Evolutionary conservation across 164 flowering plant species (phyloP), one percentile per base, ranked within the genome.

Genomic region (Liriodendron chinense): DNA sequence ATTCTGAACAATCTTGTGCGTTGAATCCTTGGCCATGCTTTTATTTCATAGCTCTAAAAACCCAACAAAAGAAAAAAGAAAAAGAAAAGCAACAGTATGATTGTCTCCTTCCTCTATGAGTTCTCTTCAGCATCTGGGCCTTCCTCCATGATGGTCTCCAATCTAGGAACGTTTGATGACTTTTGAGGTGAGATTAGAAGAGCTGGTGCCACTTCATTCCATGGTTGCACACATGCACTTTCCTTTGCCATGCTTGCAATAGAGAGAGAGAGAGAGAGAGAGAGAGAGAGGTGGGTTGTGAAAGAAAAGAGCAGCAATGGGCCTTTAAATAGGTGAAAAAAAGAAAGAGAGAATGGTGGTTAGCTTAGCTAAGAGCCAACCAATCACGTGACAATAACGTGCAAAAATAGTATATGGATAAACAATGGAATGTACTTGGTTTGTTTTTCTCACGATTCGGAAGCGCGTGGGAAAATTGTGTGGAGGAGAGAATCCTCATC

Each of bases 191-290:
- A 64, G 24, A 64, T 64, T 9, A 64, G 34, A 12, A 24, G 25
- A 26, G 67, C 67, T 10, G 67, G 67, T 64, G 20, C 56, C 7
- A 69, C 71, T 16, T 69, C 71, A 69, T 47, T 69, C 71, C 71
- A 69, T 69, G 71, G 25, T 21, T 69, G 53, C 71, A 69, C 49
- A 48, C 7, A 5, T 69, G 14, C n/a, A 47, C 16, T 56, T 69
- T 21, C 71, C 71, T 48, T 69, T 18, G 71, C 57, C 71, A 69
- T 69, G 23, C n/a, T 47, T 22, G 16, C 26, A 21, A 26, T 1
- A 64, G n/a, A 13, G 62, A 20, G 62, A 57, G 62, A 20, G n/a
- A 20, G 12, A 20, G 6, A 56, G 61, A 56, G 43, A 34, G 6
- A 34, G 43, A 34, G 5, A 34, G 43, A 34, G 43, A 34, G 43